phyloP scores from a whole-genome alignment of 148 eudicot species.

The Rhododendron vialii region DNA sequence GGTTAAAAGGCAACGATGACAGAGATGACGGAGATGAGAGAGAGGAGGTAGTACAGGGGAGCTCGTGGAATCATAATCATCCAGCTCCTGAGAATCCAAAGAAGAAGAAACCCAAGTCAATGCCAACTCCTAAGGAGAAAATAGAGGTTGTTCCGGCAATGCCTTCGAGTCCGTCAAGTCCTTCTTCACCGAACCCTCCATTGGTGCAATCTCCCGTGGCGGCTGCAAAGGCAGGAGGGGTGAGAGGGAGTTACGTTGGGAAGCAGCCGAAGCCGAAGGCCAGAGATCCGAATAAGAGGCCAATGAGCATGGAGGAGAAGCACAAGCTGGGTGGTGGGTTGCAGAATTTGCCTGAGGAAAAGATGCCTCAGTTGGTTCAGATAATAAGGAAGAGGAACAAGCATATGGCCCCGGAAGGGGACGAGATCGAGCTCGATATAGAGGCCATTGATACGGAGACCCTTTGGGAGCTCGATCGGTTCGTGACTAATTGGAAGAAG shows the following conservation, averaged over 20 bases:
- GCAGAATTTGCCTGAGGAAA: conserved; percentile 75
- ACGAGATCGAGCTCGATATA: conserved; percentile 88
- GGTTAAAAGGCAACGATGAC: conserved; percentile 17
- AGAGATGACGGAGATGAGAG: not conserved
- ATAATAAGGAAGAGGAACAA: conserved; percentile 73
- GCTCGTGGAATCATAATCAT: conserved; percentile 55
- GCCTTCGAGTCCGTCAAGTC: conserved; percentile 23
- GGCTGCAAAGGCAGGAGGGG: conserved; percentile 9
- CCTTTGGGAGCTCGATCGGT: conserved; percentile 86
- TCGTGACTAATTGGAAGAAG: conserved; percentile 87
- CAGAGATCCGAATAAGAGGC: conserved; percentile 65
- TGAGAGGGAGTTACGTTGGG: conserved; percentile 17
- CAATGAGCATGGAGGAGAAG: conserved; percentile 81
- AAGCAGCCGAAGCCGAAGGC: conserved; percentile 87
- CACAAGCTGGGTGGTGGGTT: conserved; percentile 67
- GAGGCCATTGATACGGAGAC: conserved; percentile 84
- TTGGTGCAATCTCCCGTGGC: conserved; percentile 11
- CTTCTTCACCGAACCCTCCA: conserved; percentile 4
- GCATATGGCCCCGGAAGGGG: conserved; percentile 68
- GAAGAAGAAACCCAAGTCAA: conserved; percentile 11
- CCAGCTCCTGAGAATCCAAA: conserved; percentile 39
- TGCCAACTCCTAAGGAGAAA: conserved; percentile 16
- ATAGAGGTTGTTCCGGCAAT: conserved; percentile 16
- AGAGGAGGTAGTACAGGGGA: conserved; percentile 50
- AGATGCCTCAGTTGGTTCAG: conserved; percentile 78